Evolutionary conservation across 768 basidiomycete species (phyloP).

Genomic region (Fomitopsis serialis): DNA sequence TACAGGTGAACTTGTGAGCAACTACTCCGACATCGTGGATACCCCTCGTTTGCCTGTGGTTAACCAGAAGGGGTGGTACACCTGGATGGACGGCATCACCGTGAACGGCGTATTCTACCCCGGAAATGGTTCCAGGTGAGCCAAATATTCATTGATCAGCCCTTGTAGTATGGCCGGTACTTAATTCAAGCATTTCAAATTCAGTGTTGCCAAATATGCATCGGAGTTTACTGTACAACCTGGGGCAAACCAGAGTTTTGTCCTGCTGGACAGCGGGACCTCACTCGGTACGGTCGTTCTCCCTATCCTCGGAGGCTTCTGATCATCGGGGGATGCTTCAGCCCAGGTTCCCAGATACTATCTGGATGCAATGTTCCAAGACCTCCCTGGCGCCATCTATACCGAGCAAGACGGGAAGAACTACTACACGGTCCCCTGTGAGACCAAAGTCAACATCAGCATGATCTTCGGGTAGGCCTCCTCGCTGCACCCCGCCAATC

Average conservation of each 20-base stretch:
- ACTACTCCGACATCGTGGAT: background rate
- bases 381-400: background rate
- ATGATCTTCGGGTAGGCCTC: background rate
- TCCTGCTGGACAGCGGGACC: background rate
- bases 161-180: too few species aligned
- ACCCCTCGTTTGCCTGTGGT: background rate
- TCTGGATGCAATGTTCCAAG: conserved; percentile 1
- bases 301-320: background rate
- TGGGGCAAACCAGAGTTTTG: background rate
- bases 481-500: background rate
- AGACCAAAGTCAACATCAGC: conserved; percentile 3
- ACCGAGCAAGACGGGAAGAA: background rate
- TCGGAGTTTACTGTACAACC: background rate
- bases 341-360: background rate
- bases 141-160: too few species aligned
- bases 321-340: background rate
- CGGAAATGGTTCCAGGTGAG: background rate
- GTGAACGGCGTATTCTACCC: background rate
- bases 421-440: conserved; percentile 1
- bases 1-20: background rate
- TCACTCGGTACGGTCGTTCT: background rate
- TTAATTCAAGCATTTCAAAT: too few species aligned
- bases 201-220: too few species aligned
- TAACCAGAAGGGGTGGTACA: background rate
- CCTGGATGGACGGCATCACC: background rate